Evolutionary conservation across 2,329 filamentous ascomycete genomes (phyloP).

Genomic region (Chrysosporium queenslandicum): DNA sequence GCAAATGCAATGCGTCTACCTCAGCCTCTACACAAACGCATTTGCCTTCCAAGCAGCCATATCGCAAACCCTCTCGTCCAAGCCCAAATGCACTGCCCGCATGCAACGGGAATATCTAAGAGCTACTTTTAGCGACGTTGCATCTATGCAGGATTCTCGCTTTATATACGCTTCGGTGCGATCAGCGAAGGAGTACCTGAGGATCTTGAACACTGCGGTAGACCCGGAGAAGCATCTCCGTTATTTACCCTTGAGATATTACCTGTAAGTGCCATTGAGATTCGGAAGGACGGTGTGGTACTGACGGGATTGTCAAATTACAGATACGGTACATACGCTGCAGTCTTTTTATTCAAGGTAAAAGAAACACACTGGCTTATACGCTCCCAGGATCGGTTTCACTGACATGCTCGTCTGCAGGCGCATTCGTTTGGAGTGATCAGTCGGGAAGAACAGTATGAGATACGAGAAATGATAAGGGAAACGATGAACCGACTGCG

Average conservation of each 20-base stretch:
- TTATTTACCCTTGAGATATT: slow-evolving; percentile 56
- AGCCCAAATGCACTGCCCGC: slow-evolving; percentile 29
- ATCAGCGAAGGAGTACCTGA: slow-evolving; percentile 52
- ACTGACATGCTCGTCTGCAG: slow-evolving; percentile 22
- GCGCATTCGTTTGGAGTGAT: slow-evolving; percentile 52
- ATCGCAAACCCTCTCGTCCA: slow-evolving; percentile 40
- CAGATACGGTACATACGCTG: slow-evolving; percentile 49
- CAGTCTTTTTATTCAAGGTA: slow-evolving; percentile 57
- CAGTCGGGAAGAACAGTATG: slow-evolving; percentile 44
- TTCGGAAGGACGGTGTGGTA: not conserved
- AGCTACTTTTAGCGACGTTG: slow-evolving; percentile 45
- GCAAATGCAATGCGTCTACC: slow-evolving; percentile 61
- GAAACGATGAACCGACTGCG: slow-evolving; percentile 52
- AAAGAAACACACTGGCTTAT: not conserved
- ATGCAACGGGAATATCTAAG: slow-evolving; percentile 34
- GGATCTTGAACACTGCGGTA: slow-evolving; percentile 50
- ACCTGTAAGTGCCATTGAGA: slow-evolving; percentile 41
- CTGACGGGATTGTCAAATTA: not conserved
- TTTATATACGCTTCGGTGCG: slow-evolving; percentile 59
- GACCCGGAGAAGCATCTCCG: slow-evolving; percentile 50
- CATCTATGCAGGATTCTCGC: slow-evolving; percentile 52
- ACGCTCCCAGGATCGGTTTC: not conserved
- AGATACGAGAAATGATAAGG: slow-evolving; percentile 48
- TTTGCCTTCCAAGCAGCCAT: slow-evolving; percentile 66
- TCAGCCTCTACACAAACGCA: slow-evolving; percentile 63